Evolutionary conservation across 2,329 filamentous ascomycete species (phyloP), one percentile per base, ranked within the genome.

Genomic region (Elsinoe perseae): DNA sequence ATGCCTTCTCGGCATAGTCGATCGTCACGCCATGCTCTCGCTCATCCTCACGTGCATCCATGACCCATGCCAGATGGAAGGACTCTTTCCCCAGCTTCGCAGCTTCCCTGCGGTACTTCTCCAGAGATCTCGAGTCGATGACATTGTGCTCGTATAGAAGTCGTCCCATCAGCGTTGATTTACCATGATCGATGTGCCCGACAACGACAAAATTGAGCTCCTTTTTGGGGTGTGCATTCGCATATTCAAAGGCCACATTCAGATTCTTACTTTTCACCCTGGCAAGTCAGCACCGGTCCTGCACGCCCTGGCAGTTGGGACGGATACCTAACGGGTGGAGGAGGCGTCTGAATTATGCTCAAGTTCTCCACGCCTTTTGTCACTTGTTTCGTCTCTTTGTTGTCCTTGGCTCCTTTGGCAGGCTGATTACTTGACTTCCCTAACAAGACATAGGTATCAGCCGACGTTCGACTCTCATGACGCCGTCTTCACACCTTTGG

Each of bases 141-240:
- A 91, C 87, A 58, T 91, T 87, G 38, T 95, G 80, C 64, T 98
- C 93, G 40, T 92, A 84, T 4, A 98, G 75, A 25, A 98, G 72
- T n/a, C 93, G 84, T 0, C 92, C 93, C 92, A 98, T 97, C 34
- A 98, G 79, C 4, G 93, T 98, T 69, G 90, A 96, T 72, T 98
- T 98, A 54, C 93, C 93, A 54, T 95, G 92, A 70, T 98, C 93
- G 56, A 98, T 93, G 69, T 98, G 93, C 12, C 93, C 90, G 89
- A 68, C 56, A 2, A 60, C 61, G 57, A 68, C 61, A 65, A 65
- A 66, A 21, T 58, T 62, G 18, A 59, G 86, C 55, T 83, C 85
- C 63, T 85, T 87, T 72, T 96, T 97, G 62, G 79, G 79, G 54
- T 83, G 80, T 54, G 82, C 80, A 61, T 85, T 89, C 64, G 86